Base-by-base conservation (phyloP, 148 eudicot species). In the Diospyros lotus region DNA sequence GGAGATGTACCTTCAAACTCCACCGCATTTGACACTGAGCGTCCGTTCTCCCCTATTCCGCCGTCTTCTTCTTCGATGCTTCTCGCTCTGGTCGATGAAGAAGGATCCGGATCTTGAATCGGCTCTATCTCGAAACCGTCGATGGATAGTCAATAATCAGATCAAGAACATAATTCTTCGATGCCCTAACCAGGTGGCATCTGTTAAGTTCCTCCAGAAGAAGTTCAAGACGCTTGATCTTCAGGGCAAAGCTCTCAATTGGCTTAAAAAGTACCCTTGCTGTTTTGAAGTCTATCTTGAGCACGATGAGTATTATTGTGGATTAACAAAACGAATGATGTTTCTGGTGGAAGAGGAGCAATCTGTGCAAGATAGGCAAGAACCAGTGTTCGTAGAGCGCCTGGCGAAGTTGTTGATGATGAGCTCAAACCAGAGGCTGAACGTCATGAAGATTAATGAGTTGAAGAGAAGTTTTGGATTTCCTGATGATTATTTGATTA, bases 201-300 rank as follows among this genome's bases (percentile, higher is more conserved):
- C 96, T 12, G 76, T 92, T 44, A 77, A 79, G 72, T 83, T 85
- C 80, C 86, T 94, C 72, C 98, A 94, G 84, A 94, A 89, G 75
- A 94, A 94, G 85, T 94, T 92, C 79, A 94, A 92, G 80, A 84
- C 89, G 73, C 92, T 94, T 59, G 93, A 94, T 80, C 93, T 92
- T 77, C 97, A 89, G 78, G 98, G 98, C 4, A 89, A 86, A 71
- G 97, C 97, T 72, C 84, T 86, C 13, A 94, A 94, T 77, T 94
- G 98, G 98, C 83, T 94, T 42, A 94, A 89, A 72, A 94, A 94
- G 74, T 92, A 94, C 78, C 96, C 98, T n/a, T 92, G 97, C 79
- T 95, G 96, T 87, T 95, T 89, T 74, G 96, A 94, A 75, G 86
- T 90, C 10, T 87, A 86, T 68, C 80, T 78, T 1, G 84, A 89